Conservation (phyloP, 2,329 filamentous ascomycete species). For the Lachnellula cervina region DNA sequence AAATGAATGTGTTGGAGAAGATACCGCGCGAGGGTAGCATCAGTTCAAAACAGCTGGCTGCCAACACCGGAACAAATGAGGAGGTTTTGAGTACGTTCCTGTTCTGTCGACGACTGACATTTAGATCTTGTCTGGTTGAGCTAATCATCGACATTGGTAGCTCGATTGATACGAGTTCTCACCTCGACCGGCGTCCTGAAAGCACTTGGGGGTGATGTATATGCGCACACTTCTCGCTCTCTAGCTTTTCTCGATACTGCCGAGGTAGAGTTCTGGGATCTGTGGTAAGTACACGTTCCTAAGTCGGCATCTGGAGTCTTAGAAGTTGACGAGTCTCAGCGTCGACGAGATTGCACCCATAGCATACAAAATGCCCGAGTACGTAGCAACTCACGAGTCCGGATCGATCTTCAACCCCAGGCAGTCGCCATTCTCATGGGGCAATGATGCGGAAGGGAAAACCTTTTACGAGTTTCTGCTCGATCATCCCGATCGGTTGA, state of each 20-base stretch:
- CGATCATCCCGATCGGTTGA: conserved; percentile 20
- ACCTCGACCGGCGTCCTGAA: conserved; percentile 29
- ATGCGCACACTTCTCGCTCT: conserved; percentile 28
- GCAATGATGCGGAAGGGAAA: conserved; percentile 19
- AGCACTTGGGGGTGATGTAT: conserved; percentile 25
- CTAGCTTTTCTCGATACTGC: conserved; percentile 27
- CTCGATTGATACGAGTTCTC: conserved; percentile 28
- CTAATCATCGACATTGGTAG: conserved; percentile 10
- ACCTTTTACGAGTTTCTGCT: conserved; percentile 26
- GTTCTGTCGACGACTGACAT: not conserved
- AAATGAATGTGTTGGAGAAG: conserved; percentile 23
- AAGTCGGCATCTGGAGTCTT: too few species aligned
- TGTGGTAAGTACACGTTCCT: conserved; percentile 12
- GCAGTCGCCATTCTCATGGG: conserved; percentile 21
- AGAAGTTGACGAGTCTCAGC: not conserved
- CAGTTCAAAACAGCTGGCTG: conserved; percentile 21
- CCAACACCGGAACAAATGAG: conserved; percentile 18
- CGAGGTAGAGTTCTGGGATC: conserved; percentile 27
- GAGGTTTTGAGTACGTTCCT: conserved; percentile 22
- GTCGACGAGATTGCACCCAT: conserved; percentile 23
- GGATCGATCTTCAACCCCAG: conserved; percentile 12
- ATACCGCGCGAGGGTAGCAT: conserved; percentile 28
- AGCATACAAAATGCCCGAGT: conserved; percentile 21
- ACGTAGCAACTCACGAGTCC: conserved; percentile 20
- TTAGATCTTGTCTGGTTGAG: not conserved